Percentiles rank a stretch among this genome's conserved stretches.
phyloP scores from a whole-genome alignment of 768 basidiomycete species.

The Kwoniella shandongensis region DNA sequence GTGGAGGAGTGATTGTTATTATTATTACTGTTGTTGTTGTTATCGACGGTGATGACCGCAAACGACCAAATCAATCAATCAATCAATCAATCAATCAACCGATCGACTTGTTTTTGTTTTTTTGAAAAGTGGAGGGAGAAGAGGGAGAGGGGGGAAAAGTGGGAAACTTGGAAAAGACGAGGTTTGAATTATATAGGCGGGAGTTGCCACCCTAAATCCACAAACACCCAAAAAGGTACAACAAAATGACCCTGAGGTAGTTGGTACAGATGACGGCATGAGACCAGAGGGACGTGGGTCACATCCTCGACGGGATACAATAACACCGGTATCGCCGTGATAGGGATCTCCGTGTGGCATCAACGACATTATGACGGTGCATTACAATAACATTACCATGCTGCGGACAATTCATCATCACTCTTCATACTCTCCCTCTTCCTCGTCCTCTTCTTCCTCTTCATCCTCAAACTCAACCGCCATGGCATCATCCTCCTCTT shows the following conservation, averaged over 20 bases:
- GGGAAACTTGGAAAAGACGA: not conserved
- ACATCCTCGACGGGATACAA: not conserved
- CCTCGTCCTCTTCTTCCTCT: constrained; percentile 34
- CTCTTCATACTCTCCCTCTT: constrained; percentile 39
- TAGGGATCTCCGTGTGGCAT: constrained; percentile 1
- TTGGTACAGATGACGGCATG: too few relatives aligned
- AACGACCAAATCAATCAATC: not conserved
- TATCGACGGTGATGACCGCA: constrained; percentile 17
- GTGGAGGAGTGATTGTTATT: not conserved
- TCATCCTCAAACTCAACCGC: constrained; percentile 33
- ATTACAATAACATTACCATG: not conserved
- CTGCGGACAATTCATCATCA: constrained; percentile 1
- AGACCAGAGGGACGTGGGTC: too few relatives aligned
- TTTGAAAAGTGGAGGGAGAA: not conserved
- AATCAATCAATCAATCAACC: not conserved
- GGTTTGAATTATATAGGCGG: too few relatives aligned
- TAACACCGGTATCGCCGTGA: constrained; percentile 5
- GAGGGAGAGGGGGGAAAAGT: constrained; percentile 11
- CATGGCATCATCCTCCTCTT: constrained; percentile 22
- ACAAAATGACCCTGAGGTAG: not conserved
- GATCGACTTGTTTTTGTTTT: too few relatives aligned
- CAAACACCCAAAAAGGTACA: not conserved
- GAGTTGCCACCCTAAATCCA: too few relatives aligned
- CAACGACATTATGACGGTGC: not conserved
- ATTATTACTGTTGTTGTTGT: too few relatives aligned